Base-by-base conservation (phyloP, 805 yeast genomes). In the Metschnikowia dekortorum region DNA sequence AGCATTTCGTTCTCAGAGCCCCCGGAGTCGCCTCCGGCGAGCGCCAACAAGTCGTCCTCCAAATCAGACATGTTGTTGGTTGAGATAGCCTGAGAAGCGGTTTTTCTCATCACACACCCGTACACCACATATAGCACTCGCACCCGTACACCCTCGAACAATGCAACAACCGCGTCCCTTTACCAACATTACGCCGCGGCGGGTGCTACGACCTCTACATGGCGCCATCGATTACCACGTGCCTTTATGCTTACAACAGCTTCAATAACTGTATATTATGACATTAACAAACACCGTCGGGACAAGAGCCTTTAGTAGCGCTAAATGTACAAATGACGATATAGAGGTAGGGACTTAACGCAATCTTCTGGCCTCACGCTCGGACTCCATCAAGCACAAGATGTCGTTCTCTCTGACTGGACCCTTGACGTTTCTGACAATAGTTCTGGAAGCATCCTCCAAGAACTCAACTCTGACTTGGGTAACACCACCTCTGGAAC, bases 401-500 rank as follows among this genome's bases (percentile, higher is more conserved):
- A 94, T 89, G 77, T 92, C 99, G 81, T 92, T 87, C 80, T 89
- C 96, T 78, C 96, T 87, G 76, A 89, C 96, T 76, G 96, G 96
- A 73, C 96, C 96, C 67, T 89, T 89, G 78, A 89, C 96, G 85
- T 89, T 89, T 85, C 96, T 88, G 83, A 89, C 95, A 70, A 89
- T 89, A 72, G 94, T 86, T 84, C 96, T 87, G 78, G 94, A 81
- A 71, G 91, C 81, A 76, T 89, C 96, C 72, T 89, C 96, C 75
- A 89, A 81, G 85, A 89, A 89, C 80, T 89, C 96, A 72, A 89
- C 96, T 79, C 96, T 89, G 79, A 89, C 96, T 80, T 89, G 96
- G 80, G 96, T 89, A 79, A 89, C 96, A 84, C 97, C 97, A 87
- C 98, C 98, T 83, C 98, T 92, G 77, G 99, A 92, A 77, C 99